A percentile compares a stretch with the other conserved stretches of the same genome.
These are phyloP conservation scores for Botrytis galanthina DNA, from an alignment of 2,329 filamentous ascomycete genomes.

Conservation along the genomic window DNA sequence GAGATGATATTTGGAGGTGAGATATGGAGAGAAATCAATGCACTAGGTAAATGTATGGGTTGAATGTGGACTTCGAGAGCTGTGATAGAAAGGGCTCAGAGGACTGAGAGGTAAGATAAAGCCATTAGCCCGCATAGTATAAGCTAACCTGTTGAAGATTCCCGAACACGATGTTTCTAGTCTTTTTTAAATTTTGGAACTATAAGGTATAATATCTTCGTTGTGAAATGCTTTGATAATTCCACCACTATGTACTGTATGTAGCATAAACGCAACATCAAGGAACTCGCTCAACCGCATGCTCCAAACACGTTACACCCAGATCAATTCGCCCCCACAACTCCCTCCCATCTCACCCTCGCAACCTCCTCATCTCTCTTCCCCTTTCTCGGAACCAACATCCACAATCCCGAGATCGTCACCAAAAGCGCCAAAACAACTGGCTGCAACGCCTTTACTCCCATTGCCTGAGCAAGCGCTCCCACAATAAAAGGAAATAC, in stretches of 20 bases:
- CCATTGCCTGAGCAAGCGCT: slow-evolving; percentile 59
- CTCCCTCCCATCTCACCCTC: slow-evolving; percentile 20
- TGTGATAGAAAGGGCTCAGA: not conserved
- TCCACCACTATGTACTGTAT: not conserved
- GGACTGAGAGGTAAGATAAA: not conserved
- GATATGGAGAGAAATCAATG: not conserved
- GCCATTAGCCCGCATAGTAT: not conserved
- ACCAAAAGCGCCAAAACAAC: slow-evolving; percentile 52
- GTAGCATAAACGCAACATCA: not conserved
- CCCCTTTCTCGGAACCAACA: slow-evolving; percentile 40
- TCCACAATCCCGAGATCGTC: slow-evolving; percentile 48
- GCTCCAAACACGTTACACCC: no score
- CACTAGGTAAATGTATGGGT: not conserved
- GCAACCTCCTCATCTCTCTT: slow-evolving; percentile 29
- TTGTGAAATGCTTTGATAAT: not conserved
- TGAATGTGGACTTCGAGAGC: not conserved
- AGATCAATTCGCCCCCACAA: not conserved
- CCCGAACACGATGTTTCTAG: not conserved
- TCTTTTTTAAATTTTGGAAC: no score
- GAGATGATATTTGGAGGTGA: not conserved
- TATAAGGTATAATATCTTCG: not conserved
- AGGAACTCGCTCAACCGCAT: not conserved
- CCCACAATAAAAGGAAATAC: slow-evolving; percentile 65
- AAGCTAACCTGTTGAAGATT: no score
- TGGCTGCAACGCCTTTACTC: slow-evolving; percentile 57